Conservation (phyloP, 2,329 filamentous ascomycete genomes). For the Sporothrix brunneoviolacea region DNA sequence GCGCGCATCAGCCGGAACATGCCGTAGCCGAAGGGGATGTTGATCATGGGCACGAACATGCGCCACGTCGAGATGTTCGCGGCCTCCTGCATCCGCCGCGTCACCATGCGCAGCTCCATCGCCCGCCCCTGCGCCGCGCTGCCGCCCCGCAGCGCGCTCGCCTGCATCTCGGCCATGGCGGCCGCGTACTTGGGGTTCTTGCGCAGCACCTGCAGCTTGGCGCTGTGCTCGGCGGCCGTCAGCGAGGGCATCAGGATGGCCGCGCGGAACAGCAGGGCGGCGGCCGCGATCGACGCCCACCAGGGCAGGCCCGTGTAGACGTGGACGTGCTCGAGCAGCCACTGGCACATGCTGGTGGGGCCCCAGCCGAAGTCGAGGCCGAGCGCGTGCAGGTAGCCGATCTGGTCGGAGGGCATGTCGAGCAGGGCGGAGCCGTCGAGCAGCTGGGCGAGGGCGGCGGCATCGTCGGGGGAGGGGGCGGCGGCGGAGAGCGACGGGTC, state of each 20-base stretch:
- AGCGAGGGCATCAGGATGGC: conserved; percentile 61
- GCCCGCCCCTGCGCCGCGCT: conserved; percentile 41
- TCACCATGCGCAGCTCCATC: conserved; percentile 38
- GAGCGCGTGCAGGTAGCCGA: conserved; percentile 76
- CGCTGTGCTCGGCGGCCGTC: conserved; percentile 52
- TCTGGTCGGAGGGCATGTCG: conserved; percentile 58
- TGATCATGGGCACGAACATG: conserved; percentile 48
- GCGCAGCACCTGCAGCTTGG: conserved; percentile 45
- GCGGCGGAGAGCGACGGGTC: conserved; percentile 16
- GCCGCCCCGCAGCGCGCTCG: conserved; percentile 19
- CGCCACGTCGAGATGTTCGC: conserved; percentile 48
- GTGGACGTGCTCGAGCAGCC: conserved; percentile 74
- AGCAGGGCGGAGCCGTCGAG: conserved; percentile 39
- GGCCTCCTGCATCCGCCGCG: conserved; percentile 43
- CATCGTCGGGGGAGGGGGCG: conserved; percentile 18
- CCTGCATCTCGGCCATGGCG: conserved; percentile 40
- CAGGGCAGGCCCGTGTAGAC: conserved; percentile 70
- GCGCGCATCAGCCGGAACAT: conserved; percentile 69
- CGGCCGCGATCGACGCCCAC: conserved; percentile 66
- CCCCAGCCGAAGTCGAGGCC: conserved; percentile 87
- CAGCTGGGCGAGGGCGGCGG: conserved; percentile 18
- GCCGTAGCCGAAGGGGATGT: conserved; percentile 67
- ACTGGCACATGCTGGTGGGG: conserved; percentile 66
- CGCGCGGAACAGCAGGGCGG: conserved; percentile 58
- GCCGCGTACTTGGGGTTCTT: conserved; percentile 43